Base-by-base conservation (phyloP, 2,329 filamentous ascomycete genomes). In the Sordariomycetes sp. region DNA sequence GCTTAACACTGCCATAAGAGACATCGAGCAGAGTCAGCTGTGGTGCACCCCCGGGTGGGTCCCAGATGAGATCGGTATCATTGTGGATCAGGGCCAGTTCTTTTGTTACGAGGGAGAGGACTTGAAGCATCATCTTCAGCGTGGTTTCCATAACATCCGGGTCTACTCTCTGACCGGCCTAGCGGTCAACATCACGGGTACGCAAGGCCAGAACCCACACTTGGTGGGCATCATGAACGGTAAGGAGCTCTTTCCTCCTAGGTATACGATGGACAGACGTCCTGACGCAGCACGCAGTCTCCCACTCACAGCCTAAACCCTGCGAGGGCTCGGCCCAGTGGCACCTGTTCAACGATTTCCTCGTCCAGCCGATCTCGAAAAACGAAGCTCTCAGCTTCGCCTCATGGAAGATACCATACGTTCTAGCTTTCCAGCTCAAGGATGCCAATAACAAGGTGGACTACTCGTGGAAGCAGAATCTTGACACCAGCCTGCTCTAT, bases 291-390 rank as follows among this genome's bases (percentile, higher is more conserved):
- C 48, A 32, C 39, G 39, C 22, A 61, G 60, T 60, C 17, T 56
- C 59, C 13, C 60, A 58, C 25, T 60, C 57, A 2, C 34, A 58
- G 20, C 45, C 45, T 7, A 54, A 17, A 50, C 80, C 50, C 68
- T 79, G 0, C 77, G 82, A 1, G 74, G 83, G 61, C 24, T 8
- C 45, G n/a, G 86, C 82, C 64, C 85, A 86, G 63, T 99, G 95
- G 95, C 90, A 97, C 70, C 72, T 99, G 1, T 96, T 99, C 74
- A 99, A 99, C 64, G 94, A 99, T 70, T 99, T 99, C 65, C 73
- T 96, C 39, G 95, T 99, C 24, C 83, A 88, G 13, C 84, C 86
- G 10, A 82, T 96, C 17, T 82, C 85, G 35, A 80, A 82, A 32
- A 85, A 90, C 60, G 92, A 99, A 67, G 95, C 92, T 0, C 75